These are phyloP conservation scores for Ceratocystiopsis sp. DNA, from an alignment of 2,329 filamentous ascomycete species.

Conservation along the genomic window DNA sequence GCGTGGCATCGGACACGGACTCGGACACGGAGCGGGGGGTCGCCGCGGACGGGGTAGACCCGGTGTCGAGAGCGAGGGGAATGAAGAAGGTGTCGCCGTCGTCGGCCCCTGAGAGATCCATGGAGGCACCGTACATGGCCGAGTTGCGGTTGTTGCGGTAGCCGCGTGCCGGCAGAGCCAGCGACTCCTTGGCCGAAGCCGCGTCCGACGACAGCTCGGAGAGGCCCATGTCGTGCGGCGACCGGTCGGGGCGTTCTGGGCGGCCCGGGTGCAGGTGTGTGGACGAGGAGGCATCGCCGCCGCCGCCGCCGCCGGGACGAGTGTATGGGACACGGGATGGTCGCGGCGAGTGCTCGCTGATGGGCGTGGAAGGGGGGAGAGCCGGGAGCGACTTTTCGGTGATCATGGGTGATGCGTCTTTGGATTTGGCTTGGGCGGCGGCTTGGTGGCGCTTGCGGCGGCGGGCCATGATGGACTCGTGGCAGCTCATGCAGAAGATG, in stretches of 20 bases:
- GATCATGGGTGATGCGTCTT: conserved; percentile 7
- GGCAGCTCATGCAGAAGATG: conserved; percentile 98
- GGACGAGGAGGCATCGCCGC: conserved; percentile 36
- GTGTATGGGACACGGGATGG: too few species aligned
- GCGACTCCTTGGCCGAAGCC: conserved; percentile 15
- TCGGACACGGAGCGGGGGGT: conserved; percentile 39
- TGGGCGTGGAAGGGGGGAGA: conserved; percentile 25
- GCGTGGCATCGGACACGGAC: conserved; percentile 24
- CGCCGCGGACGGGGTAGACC: conserved; percentile 32
- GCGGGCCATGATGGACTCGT: conserved; percentile 89
- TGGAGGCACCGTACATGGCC: conserved; percentile 30
- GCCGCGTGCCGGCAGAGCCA: conserved; percentile 55
- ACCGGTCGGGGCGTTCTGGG: conserved; percentile 30
- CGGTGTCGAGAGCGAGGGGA: conserved; percentile 57
- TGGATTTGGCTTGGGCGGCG: conserved; percentile 35
- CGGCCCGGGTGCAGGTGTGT: conserved; percentile 50
- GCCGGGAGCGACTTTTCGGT: conserved; percentile 37
- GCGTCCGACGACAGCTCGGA: conserved; percentile 26
- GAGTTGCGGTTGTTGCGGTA: conserved; percentile 70
- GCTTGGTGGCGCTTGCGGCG: conserved; percentile 73
- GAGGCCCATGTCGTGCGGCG: conserved; percentile 17
- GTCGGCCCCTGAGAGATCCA: conserved; percentile 16
- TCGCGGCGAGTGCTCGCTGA: conserved; percentile 66
- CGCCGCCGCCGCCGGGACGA: too few species aligned
- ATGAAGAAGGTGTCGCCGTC: conserved; percentile 52